Evolutionary conservation across 352 stramenopile genomes (phyloP).

Genomic region (Blastocystis sp.): DNA sequence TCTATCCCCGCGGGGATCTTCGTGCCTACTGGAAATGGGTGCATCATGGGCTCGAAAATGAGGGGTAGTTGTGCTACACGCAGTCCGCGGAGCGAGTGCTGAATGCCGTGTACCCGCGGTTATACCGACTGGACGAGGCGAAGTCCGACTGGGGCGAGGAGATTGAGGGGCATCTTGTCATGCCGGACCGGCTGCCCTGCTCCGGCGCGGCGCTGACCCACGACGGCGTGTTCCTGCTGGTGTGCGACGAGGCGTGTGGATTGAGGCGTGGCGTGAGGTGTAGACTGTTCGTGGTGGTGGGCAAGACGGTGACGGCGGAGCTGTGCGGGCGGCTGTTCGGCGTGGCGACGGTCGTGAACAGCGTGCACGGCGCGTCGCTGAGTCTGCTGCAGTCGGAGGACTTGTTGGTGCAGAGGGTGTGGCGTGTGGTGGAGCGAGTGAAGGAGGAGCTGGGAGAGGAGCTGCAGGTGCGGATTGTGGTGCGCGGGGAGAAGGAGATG

Average conservation of each 20-base stretch:
- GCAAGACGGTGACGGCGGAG: constrained; percentile 35
- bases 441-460: constrained; percentile 31
- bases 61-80: constrained; percentile 28
- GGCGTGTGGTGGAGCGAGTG: constrained; percentile 4
- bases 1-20: constrained; percentile 38
- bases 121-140: constrained; percentile 11
- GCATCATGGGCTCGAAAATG: not conserved
- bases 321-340: constrained; percentile 1
- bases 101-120: constrained; percentile 23
- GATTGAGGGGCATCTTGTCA: not conserved
- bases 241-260: not conserved
- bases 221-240: constrained; percentile 8
- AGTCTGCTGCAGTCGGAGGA: not conserved
- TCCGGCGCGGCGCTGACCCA: not conserved
- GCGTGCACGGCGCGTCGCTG: not conserved
- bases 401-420: not conserved
- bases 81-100: constrained; percentile 1
- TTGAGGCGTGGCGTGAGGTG: not conserved
- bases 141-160: constrained; percentile 1
- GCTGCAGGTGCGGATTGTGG: constrained; percentile 35
- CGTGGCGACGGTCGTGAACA: constrained; percentile 30
- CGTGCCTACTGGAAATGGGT: constrained; percentile 56
- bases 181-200: constrained; percentile 21
- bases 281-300: constrained; percentile 44
- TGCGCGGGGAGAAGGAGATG: constrained; percentile 45